Evolutionary conservation across 2,329 filamentous ascomycete genomes (phyloP), one percentile per base, ranked within the genome.

Genomic region (Colletotrichum sp.): DNA sequence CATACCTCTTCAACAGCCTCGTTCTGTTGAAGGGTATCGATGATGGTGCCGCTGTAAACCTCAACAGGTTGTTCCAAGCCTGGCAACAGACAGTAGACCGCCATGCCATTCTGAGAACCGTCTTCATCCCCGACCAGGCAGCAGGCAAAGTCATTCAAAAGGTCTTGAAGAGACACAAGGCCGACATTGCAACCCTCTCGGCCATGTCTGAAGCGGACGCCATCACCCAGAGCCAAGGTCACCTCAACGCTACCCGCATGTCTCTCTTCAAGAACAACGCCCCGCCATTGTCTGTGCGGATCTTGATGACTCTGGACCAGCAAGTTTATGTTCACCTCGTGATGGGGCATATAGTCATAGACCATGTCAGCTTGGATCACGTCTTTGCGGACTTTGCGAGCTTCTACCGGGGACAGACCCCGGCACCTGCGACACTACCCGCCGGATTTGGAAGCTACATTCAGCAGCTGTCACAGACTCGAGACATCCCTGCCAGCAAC

Each of bases 31-130:
- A 39, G 12, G n/a, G 8, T 0, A 18, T 72, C 5, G 34, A 48
- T 3, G 18, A 69, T 1, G 44, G 24, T 24, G 8, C 52, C 12
- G 6, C 36, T 5, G 10, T 59, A 1, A 84, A 93, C 57, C 79
- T 85, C 16, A 82, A 85, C n/a, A 85, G 86, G 15, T 85, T 93
- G 18, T 83, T 88, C n/a, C 72, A 82, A 10, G 86, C 87, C 55
- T 92, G 90, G 78, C 86, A 87, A 63, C 84, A 90, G 30, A 88
- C 94, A 5, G 89, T 94, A 2, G 83, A 87, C 9, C 86, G 86
- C 9, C 92, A 93, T 80, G 92, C 93, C 77, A 92, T 94, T 32
- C 84, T 94, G 5, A 90, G 92, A 7, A 94, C 92, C 0, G 90
- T 93, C 4, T 94, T 94, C 75, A 86, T 93, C 16, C 85, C 88